These are phyloP conservation scores for Warburgia ugandensis DNA, from an alignment of 164 flowering plant genomes.

Conservation along the genomic window DNA sequence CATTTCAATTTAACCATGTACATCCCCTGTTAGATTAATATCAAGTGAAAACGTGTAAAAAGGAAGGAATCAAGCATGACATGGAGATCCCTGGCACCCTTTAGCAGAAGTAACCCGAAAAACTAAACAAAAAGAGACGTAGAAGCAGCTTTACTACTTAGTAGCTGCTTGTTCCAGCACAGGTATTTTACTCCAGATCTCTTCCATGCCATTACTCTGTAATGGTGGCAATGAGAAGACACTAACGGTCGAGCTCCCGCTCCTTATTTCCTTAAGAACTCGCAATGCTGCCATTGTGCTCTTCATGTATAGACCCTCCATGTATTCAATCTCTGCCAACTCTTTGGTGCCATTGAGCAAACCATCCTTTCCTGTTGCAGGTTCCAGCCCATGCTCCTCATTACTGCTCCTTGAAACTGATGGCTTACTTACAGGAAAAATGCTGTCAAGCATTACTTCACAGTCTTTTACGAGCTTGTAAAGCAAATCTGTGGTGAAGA, in stretches of 20 bases:
- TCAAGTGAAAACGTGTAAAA: no score
- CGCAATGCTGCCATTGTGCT: slow-evolving; percentile 40
- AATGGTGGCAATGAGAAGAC: slow-evolving; percentile 47
- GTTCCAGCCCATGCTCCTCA: background rate
- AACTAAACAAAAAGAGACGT: no score
- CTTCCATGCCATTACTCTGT: slow-evolving; percentile 22
- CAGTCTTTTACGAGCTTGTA: slow-evolving; percentile 73
- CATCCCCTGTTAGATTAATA: no score
- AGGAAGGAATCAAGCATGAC: no score
- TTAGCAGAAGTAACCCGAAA: no score
- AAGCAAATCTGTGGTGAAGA: slow-evolving; percentile 65
- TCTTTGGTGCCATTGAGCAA: slow-evolving; percentile 25
- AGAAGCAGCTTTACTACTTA: no score
- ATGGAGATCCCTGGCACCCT: no score
- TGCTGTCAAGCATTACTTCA: slow-evolving; percentile 50
- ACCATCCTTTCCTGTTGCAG: background rate
- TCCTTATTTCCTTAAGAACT: slow-evolving; percentile 44
- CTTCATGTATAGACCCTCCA: slow-evolving; percentile 47
- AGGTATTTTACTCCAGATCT: slow-evolving; percentile 28
- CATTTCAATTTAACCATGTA: no score
- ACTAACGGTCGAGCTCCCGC: slow-evolving; percentile 55
- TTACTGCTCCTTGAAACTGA: slow-evolving; percentile 6
- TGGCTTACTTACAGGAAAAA: slow-evolving; percentile 28
- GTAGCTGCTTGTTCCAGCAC: slow-evolving; percentile 37
- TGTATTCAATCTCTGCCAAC: slow-evolving; percentile 37